A percentile compares a stretch with the other conserved stretches of the same genome.
phyloP scores from a whole-genome alignment of 257 asterid genomes.

The Nicotiana undulata region DNA sequence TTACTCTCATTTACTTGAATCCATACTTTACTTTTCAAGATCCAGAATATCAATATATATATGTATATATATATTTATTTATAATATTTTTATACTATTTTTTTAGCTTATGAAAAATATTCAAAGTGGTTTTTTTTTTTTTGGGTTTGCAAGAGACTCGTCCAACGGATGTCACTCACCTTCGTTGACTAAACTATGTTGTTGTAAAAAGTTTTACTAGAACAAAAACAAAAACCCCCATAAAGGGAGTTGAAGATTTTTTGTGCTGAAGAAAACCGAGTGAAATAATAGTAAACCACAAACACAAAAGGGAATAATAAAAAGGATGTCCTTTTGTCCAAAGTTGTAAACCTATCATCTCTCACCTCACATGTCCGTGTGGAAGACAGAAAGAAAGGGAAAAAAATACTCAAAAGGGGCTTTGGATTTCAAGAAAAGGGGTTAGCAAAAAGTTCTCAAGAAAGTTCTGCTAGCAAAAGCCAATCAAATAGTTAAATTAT shows the following conservation, averaged over 20 bases:
- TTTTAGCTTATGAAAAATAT: no score
- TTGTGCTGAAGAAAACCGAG: not conserved
- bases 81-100: no score
- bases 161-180: not conserved
- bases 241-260: not conserved
- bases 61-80: no score
- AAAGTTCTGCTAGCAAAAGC: not conserved
- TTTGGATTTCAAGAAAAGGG: not conserved
- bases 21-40: no score
- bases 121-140: no score
- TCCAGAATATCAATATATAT: no score
- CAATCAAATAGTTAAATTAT: not conserved
- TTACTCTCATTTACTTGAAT: no score
- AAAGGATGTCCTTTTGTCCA: constrained; percentile 14
- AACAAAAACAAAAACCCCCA: not conserved
- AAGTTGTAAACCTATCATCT: constrained; percentile 9
- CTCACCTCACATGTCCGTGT: not conserved
- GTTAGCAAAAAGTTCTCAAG: not conserved
- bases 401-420: not conserved
- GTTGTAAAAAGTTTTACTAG: not conserved
- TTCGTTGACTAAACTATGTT: not conserved
- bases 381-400: not conserved
- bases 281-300: not conserved
- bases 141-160: not conserved
- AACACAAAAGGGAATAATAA: not conserved